Base-by-base conservation (phyloP, 192 early-diverging fungal species). In the Radiomyces spectabilis region DNA sequence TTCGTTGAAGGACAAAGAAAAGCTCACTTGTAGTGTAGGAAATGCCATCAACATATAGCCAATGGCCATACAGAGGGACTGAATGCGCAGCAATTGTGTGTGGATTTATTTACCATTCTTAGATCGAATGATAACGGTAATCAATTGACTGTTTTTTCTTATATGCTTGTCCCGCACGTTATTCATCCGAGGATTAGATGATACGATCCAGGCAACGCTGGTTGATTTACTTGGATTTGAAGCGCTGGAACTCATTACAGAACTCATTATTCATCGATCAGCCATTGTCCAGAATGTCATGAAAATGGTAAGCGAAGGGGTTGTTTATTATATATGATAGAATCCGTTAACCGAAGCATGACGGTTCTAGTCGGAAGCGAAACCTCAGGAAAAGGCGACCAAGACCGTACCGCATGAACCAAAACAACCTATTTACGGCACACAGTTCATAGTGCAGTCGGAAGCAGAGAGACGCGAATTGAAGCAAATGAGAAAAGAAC, bases 191-290 rank as follows among this genome's bases (percentile, higher is more conserved):
- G 55, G 0, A 38, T 15, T 48, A 75, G 68, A 74, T 42, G 81
- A 87, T 29, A 73, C 78, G 10, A 83, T 93, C 33, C 79, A 90
- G 60, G 73, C 56, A 29, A 69, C 61, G 5, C 63, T 93, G 10
- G 68, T 90, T 3, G 88, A 90, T 63, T 67, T 87, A 0, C 53
- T 93, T 16, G 91, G 91, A 5, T 88, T 74, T 58, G 75, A 77
- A 10, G 83, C 83, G 51, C 66, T 93, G 34, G 80, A 85, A 27
- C 84, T 93, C 44, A 78, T 88, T 25, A 56, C 69, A 0, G 63
- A 61, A 1, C 68, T 93, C 0, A 49, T 90, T 4, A 40, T 66
- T 1, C 73, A 87, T 55, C 66, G 88, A 2, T 38, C 61, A 1
- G 63, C 59, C 15, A 79, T 93, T 47, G 74, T 91, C 4, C 57